A percentile compares a stretch with the other conserved stretches of the same genome.
Conservation (phyloP, 495 filamentous ascomycete species). For the Aspergillus egyptiacus region DNA sequence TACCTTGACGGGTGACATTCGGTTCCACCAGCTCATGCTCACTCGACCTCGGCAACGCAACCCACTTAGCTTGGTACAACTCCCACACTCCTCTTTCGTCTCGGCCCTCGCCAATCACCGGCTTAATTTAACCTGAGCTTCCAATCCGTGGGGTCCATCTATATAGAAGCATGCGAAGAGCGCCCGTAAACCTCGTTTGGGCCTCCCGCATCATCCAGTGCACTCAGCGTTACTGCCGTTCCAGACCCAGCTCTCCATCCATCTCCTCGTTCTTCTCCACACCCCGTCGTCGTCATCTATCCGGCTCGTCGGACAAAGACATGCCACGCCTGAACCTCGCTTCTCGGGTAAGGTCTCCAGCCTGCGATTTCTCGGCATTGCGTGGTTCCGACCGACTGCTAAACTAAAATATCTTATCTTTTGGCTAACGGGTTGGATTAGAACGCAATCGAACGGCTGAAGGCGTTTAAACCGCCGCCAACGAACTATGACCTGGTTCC, state of each 20-base stretch:
- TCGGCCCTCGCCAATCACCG: not conserved
- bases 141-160: no score
- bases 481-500: constrained; percentile 60
- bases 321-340: constrained; percentile 35
- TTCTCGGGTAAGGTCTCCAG: constrained; percentile 25
- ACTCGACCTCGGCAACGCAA: not conserved
- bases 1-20: not conserved
- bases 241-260: not conserved
- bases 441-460: constrained; percentile 72
- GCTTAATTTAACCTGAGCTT: not conserved
- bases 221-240: not conserved
- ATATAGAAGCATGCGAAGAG: constrained; percentile 2
- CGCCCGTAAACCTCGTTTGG: not conserved
- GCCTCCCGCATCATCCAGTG: not conserved
- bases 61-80: no score
- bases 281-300: not conserved
- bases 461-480: constrained; percentile 59
- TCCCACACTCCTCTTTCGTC: no score
- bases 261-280: not conserved
- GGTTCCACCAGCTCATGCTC: not conserved
- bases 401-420: not conserved
- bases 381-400: no score
- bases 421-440: constrained; percentile 20
- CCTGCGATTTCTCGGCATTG: not conserved
- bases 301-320: not conserved